Conservation (phyloP, 2,329 filamentous ascomycete genomes). For the Ophiostoma sp. region DNA sequence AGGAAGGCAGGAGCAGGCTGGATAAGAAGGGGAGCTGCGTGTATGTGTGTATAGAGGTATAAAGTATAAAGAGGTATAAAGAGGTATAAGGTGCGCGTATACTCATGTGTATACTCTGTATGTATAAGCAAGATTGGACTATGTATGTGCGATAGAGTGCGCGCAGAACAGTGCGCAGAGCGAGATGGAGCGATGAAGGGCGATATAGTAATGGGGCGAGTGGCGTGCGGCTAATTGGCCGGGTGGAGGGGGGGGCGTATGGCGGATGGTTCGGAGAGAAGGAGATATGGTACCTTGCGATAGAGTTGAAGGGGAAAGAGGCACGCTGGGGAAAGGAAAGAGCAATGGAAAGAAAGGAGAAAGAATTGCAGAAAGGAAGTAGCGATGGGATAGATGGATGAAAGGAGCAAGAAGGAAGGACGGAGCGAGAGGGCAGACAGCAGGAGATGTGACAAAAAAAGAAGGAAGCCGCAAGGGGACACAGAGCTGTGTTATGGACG, state of each 20-base stretch:
- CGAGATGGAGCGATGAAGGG: background rate
- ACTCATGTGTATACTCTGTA: background rate
- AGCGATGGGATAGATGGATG: background rate
- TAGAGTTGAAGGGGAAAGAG: background rate
- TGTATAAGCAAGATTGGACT: background rate
- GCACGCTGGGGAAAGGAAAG: background rate
- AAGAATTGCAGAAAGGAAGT: background rate
- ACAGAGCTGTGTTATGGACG: background rate
- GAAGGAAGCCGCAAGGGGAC: background rate
- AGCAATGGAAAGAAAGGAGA: background rate
- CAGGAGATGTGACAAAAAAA: background rate
- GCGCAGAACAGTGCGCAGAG: background rate
- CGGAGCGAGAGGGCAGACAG: background rate
- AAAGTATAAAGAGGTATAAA: background rate
- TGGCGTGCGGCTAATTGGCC: background rate
- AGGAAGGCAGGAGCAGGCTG: background rate
- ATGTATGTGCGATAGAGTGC: slow-evolving; percentile 12
- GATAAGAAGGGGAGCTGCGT: background rate
- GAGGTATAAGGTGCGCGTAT: background rate
- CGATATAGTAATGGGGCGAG: background rate
- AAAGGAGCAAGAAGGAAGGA: background rate
- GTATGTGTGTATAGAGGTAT: too few species aligned
- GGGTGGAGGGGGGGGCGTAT: background rate
- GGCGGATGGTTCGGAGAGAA: background rate
- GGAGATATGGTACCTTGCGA: background rate